Evolutionary conservation across 805 yeast genomes (phyloP).

Genomic region (Myxozyma mucilagina): DNA sequence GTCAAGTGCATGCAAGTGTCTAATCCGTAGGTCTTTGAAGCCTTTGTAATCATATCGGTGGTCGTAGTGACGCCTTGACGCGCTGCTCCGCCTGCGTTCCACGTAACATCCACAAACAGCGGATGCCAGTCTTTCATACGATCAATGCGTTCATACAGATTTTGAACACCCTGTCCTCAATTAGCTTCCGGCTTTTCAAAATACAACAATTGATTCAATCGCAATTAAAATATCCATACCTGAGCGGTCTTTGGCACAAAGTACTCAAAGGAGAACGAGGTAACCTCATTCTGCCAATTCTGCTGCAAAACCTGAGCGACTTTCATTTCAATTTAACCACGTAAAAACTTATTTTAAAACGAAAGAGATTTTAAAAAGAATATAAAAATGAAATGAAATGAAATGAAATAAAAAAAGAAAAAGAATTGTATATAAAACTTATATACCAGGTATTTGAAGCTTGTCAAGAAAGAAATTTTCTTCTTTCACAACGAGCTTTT

Average conservation of each 20-base stretch:
- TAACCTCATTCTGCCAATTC: slow-evolving; percentile 36
- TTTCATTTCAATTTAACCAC: slow-evolving; percentile 9
- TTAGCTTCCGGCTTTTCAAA: not conserved
- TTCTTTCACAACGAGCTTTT: not conserved
- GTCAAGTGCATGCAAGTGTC: slow-evolving; percentile 99
- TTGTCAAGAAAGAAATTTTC: not conserved
- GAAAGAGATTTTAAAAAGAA: not conserved
- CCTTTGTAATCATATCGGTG: slow-evolving; percentile 86
- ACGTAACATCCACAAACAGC: slow-evolving; percentile 89
- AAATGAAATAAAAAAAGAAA: not conserved
- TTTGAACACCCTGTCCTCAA: slow-evolving; percentile 80
- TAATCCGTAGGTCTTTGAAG: slow-evolving; percentile 85
- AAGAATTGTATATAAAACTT: not conserved
- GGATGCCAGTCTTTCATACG: slow-evolving; percentile 93
- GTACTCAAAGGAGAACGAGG: slow-evolving; percentile 94
- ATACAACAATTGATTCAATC: not conserved
- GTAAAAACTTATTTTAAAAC: not conserved
- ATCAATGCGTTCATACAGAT: slow-evolving; percentile 94
- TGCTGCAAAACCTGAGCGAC: slow-evolving; percentile 26
- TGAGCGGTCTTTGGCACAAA: slow-evolving; percentile 91
- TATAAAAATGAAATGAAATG: not conserved
- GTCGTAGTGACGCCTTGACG: slow-evolving; percentile 66
- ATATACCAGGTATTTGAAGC: slow-evolving; percentile 19
- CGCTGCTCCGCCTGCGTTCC: slow-evolving; percentile 95
- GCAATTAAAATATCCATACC: slow-evolving; percentile 7